Base-by-base conservation (phyloP, 192 early-diverging fungal genomes). In the Coemansia sp. region DNA sequence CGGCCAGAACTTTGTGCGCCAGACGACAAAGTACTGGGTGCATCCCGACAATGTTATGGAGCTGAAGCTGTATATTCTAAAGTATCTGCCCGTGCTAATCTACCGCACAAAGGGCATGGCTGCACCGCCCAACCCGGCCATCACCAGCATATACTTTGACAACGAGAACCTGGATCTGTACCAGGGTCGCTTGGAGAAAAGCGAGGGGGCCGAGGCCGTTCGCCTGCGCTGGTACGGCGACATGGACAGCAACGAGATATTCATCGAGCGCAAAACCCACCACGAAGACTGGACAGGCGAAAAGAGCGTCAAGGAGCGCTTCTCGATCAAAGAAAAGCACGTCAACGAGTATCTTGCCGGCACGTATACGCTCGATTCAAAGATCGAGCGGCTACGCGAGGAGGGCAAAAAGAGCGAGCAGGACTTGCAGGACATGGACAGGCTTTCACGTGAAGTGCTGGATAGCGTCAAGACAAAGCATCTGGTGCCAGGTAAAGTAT, bases 241-340 rank as follows among this genome's bases (percentile, higher is more conserved):
- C 51, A 90, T 89, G 86, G 84, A 87, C 38, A 83, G 80, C 53
- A 81, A 76, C 20, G 90, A 95, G 52, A 88, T 99, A 51, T 99
- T 94, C 80, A 84, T 97, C 30, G 97, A 99, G 82, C 91, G 95
- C 56, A 99, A 99, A 77, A 96, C 92, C 2, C 95, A 98, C 75
- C 87, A 87, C 46, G 95, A 98, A 64, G 91, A 92, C 56, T 89
- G 88, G 76, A 87, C 88, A 34, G 94, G 95, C 46, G 93, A 95
- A 60, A 91, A 89, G 69, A 83, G 81, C 56, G 85, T 93, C 47
- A 94, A 97, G 58, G 88, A 90, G 48, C 87, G 93, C 14, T 96
- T 98, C 61, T 70, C 86, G 11, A 81, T 98, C 69, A 96, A 98
- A 69, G 93, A 98, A 63, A 92, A 93, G 64, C 82, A 94, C 66